Evolutionary conservation across 1,284 basidiomycete genomes (phyloP).

Genomic region (Trametes pubescens): DNA sequence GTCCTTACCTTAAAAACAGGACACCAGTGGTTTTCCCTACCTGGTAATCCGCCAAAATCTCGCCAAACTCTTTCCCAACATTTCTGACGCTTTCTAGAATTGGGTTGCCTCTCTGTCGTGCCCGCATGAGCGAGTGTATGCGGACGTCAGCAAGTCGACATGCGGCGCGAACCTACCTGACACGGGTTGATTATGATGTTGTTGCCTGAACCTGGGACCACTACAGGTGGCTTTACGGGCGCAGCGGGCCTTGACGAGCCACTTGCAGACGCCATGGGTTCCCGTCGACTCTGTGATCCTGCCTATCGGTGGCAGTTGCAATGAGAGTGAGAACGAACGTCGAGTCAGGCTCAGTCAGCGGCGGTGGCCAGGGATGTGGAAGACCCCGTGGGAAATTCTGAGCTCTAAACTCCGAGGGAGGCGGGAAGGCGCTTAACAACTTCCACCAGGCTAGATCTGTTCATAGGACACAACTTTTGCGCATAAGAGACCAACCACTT

Average conservation of each 20-base stretch:
- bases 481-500: no score
- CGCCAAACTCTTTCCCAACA: conserved; percentile 94
- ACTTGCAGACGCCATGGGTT: conserved; percentile 5
- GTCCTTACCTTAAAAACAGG: conserved; percentile 82
- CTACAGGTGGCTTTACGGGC: conserved; percentile 61
- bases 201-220: conserved; percentile 73
- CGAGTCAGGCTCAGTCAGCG: no score
- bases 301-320: no score
- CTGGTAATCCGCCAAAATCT: conserved; percentile 94
- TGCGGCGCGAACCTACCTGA: conserved; percentile 53
- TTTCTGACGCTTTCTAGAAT: conserved; percentile 86
- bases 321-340: no score
- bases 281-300: no score
- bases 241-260: conserved; percentile 15
- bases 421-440: no score
- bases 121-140: no score
- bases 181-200: conserved; percentile 79
- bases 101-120: conserved; percentile 83
- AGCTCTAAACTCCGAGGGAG: no score
- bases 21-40: conserved; percentile 97
- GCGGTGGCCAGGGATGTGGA: no score
- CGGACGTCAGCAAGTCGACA: not conserved
- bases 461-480: no score
- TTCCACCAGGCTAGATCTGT: no score
- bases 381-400: no score